A percentile compares a stretch with the other conserved stretches of the same genome.
Conservation (phyloP, 164 flowering plant genomes). For the Vitis amurensis region DNA sequence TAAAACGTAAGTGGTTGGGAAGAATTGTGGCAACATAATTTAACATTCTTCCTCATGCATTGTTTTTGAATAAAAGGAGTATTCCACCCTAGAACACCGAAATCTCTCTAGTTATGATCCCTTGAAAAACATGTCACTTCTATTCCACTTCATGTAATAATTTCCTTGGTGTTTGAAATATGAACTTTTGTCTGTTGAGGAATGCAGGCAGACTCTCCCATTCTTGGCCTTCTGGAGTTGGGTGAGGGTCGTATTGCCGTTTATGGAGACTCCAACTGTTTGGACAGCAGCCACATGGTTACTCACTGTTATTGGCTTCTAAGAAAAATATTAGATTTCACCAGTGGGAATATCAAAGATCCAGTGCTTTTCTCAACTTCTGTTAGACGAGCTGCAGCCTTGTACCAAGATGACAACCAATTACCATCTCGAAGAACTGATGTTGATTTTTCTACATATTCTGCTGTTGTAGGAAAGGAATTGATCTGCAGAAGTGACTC, state of each 20-base stretch:
- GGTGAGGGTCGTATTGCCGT: constrained; percentile 88
- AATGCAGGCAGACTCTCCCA: constrained; percentile 77
- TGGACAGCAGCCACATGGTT: constrained; percentile 99
- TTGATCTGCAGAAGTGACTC: constrained; percentile 77
- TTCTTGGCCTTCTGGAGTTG: constrained; percentile 80
- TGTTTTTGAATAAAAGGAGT: too few species aligned
- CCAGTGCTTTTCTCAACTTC: constrained; percentile 78
- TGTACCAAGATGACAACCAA: constrained; percentile 55
- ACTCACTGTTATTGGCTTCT: constrained; percentile 95
- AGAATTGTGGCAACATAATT: too few species aligned
- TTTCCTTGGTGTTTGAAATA: not conserved
- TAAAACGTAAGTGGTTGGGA: too few species aligned
- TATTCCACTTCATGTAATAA: not conserved
- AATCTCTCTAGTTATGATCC: too few species aligned
- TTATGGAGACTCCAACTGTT: constrained; percentile 97
- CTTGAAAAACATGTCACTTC: not conserved
- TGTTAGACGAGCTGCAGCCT: constrained; percentile 42
- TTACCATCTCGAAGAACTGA: constrained; percentile 91
- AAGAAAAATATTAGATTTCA: constrained; percentile 77
- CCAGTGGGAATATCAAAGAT: constrained; percentile 64
- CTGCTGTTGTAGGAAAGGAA: constrained; percentile 77
- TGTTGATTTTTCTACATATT: constrained; percentile 84
- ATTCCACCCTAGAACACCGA: too few species aligned
- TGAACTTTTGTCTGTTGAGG: not conserved
- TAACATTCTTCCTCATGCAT: too few species aligned